Conservation (phyloP, 345 rosid genomes). For the Hirschfeldia incana region DNA sequence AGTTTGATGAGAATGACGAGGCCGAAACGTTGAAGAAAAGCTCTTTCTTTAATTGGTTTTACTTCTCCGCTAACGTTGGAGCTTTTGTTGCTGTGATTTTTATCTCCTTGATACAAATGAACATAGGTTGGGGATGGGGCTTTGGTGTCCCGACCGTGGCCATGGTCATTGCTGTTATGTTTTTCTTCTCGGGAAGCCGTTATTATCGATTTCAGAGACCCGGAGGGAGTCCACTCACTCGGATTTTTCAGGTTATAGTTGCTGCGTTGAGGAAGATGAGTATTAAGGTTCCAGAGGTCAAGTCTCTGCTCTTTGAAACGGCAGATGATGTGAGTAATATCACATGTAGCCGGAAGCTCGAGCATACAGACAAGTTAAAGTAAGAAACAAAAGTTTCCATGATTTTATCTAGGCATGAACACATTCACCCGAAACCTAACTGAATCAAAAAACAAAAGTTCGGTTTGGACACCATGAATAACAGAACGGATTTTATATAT, state of each 20-base stretch:
- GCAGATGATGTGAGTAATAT: conserved; percentile 63
- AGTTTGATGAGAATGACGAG: conserved; percentile 85
- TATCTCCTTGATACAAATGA: conserved; percentile 93
- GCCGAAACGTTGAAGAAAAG: conserved; percentile 74
- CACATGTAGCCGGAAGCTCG: conserved; percentile 82
- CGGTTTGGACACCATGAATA: too few relatives aligned
- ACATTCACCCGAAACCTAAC: too few relatives aligned
- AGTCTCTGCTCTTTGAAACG: conserved; percentile 72
- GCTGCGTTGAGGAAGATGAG: conserved; percentile 70
- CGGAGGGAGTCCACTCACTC: conserved; percentile 89
- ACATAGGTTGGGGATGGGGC: conserved; percentile 98
- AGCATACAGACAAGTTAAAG: conserved; percentile 65
- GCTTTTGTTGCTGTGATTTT: conserved; percentile 86
- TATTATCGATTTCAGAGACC: conserved; percentile 75
- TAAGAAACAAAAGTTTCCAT: conserved; percentile 31
- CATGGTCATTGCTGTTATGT: conserved; percentile 74
- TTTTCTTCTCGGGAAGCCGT: conserved; percentile 75
- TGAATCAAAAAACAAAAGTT: too few relatives aligned
- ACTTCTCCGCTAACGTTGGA: conserved; percentile 83
- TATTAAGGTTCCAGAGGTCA: conserved; percentile 67
- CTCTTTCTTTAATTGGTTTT: conserved; percentile 95
- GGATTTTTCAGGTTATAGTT: conserved; percentile 78
- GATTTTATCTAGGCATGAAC: too few relatives aligned
- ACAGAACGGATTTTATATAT: too few relatives aligned
- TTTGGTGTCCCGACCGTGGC: conserved; percentile 89